Evolutionary conservation across 1,284 basidiomycete genomes (phyloP).

Genomic region (Leccinum ponderosum): DNA sequence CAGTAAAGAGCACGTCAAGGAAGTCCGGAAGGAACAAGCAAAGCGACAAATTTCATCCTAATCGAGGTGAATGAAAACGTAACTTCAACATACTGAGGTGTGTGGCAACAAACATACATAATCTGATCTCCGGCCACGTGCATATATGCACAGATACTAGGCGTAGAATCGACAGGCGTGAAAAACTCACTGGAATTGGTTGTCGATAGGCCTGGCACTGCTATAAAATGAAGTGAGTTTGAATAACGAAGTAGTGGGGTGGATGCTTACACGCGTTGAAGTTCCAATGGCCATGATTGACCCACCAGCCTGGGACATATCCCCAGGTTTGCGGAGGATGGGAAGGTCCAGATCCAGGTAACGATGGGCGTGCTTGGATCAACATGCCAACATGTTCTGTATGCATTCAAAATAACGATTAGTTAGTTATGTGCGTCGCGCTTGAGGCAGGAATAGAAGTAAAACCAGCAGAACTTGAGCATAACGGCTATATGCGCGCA

Average conservation of each 20-base stretch:
- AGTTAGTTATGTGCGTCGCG: not conserved
- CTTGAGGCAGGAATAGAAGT: not conserved
- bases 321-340: not conserved
- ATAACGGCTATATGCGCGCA: not conserved
- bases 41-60: no score
- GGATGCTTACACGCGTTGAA: slow-evolving; percentile 6
- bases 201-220: not conserved
- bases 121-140: not conserved
- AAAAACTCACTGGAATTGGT: slow-evolving; percentile 11
- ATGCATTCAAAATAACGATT: not conserved
- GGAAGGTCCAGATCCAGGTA: not conserved
- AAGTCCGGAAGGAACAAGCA: no score
- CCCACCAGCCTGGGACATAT: not conserved
- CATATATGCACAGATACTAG: not conserved
- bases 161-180: not conserved
- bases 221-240: slow-evolving; percentile 7
- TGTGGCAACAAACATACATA: no score
- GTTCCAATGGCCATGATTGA: slow-evolving; percentile 16
- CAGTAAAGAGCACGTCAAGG: no score
- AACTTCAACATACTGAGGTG: no score
- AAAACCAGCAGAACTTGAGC: not conserved
- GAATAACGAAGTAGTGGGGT: not conserved
- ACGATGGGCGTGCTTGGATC: slow-evolving; percentile 9
- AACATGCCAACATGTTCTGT: slow-evolving; percentile 13
- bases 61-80: not conserved